phyloP scores from a whole-genome alignment of 139 green algal genomes.

The Micractinium conductrix region DNA sequence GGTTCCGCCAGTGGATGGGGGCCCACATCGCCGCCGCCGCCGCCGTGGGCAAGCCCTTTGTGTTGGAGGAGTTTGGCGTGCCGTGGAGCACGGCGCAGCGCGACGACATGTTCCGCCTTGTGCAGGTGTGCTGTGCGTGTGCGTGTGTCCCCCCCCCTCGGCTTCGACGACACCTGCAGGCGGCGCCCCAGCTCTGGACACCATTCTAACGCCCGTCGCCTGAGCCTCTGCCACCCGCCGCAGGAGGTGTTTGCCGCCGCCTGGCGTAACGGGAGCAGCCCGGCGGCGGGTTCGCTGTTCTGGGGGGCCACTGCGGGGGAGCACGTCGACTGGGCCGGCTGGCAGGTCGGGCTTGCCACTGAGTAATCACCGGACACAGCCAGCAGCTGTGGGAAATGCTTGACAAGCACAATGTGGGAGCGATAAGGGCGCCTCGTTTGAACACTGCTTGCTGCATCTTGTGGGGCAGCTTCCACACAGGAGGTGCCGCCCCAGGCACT shows the following conservation, averaged over 20 bases:
- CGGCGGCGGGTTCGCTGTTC: not conserved
- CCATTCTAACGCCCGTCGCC: no score
- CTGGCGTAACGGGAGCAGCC: not conserved
- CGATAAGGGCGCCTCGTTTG: no score
- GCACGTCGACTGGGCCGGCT: constrained; percentile 12
- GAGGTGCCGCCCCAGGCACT: no score
- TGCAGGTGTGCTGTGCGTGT: no score
- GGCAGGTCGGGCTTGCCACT: constrained; percentile 2
- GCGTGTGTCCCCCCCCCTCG: no score
- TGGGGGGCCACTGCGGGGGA: constrained; percentile 3
- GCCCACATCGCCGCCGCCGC: constrained; percentile 1
- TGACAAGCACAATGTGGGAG: no score
- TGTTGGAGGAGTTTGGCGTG: constrained; percentile 6
- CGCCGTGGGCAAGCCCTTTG: not conserved
- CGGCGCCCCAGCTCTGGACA: no score
- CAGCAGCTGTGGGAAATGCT: no score
- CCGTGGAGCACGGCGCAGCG: not conserved
- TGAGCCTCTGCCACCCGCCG: not conserved
- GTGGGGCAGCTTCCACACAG: no score
- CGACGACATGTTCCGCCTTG: constrained; percentile 16
- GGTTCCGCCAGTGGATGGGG: constrained; percentile 1
- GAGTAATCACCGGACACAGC: not conserved
- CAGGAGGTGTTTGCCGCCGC: not conserved
- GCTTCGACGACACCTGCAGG: no score
- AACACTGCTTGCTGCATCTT: no score